These are phyloP conservation scores for Chrysosphaeria jannelii DNA, from an alignment of 2,329 filamentous ascomycete species.

Conservation along the genomic window DNA sequence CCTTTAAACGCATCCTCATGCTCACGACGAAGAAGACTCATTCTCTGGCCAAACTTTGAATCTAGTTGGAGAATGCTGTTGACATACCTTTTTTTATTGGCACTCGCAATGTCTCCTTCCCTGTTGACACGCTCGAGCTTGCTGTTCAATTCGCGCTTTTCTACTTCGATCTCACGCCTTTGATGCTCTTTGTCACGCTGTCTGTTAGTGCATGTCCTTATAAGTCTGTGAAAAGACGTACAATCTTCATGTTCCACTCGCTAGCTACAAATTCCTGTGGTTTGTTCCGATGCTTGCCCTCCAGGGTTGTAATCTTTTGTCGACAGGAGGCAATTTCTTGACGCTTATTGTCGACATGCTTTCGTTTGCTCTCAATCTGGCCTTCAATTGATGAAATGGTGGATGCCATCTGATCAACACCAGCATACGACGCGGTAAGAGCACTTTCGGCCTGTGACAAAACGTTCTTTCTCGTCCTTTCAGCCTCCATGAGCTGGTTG, in stretches of 20 bases:
- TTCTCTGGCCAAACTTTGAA: conserved; percentile 45
- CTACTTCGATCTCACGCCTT: conserved; percentile 18
- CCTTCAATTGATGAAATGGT: no score
- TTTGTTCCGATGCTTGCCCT: conserved; percentile 27
- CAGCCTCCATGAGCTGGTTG: conserved; percentile 20
- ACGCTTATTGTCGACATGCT: conserved; percentile 17
- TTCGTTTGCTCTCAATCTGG: conserved; percentile 20
- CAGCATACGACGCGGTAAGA: no score
- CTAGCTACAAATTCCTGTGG: conserved; percentile 36
- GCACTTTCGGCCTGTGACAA: conserved; percentile 22
- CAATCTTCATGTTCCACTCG: conserved; percentile 43
- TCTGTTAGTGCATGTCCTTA: conserved; percentile 4
- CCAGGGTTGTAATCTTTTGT: conserved; percentile 28
- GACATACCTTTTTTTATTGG: no score
- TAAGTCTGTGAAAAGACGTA: conserved; percentile 12
- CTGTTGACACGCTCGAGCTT: conserved; percentile 4
- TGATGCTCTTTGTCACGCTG: conserved; percentile 30
- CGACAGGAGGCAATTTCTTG: conserved; percentile 19
- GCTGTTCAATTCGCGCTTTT: conserved; percentile 9
- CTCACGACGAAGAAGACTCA: conserved; percentile 31
- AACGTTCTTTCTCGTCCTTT: conserved; percentile 20
- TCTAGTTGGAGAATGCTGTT: no score
- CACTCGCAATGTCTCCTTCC: conserved; percentile 1
- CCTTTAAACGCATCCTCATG: no score
- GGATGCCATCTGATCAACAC: no score